Percentiles rank a stretch among this genome's conserved stretches.
Evolutionary conservation across 371 early-diverging fungal species (phyloP).

Genomic region (Mucor lusitanicus): DNA sequence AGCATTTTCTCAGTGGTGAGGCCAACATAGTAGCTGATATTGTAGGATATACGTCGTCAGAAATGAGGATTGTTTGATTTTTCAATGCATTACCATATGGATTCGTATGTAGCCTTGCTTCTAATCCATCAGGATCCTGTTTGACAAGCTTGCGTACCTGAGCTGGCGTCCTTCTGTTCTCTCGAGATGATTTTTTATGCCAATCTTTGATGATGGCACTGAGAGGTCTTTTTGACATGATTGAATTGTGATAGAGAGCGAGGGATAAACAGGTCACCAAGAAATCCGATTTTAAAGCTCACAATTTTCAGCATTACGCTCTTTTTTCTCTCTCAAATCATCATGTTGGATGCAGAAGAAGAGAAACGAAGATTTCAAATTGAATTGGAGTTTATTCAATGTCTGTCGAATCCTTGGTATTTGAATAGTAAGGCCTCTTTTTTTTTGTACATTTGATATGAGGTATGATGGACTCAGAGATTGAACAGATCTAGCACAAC

Average conservation of each 20-base stretch:
- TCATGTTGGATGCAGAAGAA: conserved; percentile 32
- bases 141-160: neutral
- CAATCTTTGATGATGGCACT: conserved; percentile 13
- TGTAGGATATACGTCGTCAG: neutral
- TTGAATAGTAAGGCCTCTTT: conserved; percentile 62
- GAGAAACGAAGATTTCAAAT: conserved; percentile 76
- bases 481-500: conserved; percentile 81
- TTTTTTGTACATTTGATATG: no score
- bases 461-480: neutral
- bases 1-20: conserved; percentile 23
- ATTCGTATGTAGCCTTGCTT: conserved; percentile 14
- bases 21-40: conserved; percentile 16
- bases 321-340: neutral
- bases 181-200: neutral
- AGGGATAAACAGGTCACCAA: neutral
- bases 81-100: conserved; percentile 18
- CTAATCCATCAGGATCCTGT: conserved; percentile 1
- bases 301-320: neutral
- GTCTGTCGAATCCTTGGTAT: conserved; percentile 93
- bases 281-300: neutral
- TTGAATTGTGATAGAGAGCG: no score
- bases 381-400: conserved; percentile 95
- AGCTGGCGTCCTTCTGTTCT: neutral
- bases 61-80: neutral
- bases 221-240: conserved; percentile 14